Percentiles rank a stretch among this genome's conserved stretches.
Conservation (phyloP, 331 rosid species). For the Prunus yedoensis region DNA sequence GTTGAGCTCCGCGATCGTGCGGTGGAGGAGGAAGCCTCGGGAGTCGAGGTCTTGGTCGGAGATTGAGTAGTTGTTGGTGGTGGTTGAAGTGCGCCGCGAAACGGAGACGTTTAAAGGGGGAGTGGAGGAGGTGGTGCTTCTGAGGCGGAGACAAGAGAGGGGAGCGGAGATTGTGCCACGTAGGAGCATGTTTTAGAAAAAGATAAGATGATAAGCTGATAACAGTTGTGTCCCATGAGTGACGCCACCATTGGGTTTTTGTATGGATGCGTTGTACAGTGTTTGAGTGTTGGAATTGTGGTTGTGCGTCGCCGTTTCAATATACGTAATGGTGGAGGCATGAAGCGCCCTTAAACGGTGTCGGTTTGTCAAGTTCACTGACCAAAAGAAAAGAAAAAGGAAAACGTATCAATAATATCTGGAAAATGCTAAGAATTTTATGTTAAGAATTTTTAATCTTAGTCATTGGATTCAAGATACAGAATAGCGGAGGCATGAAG, state of each 20-base stretch:
- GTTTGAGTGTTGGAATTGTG: background rate
- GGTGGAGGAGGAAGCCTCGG: conserved; percentile 70
- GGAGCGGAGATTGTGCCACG: conserved; percentile 48
- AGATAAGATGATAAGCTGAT: background rate
- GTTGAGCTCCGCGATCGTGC: conserved; percentile 54
- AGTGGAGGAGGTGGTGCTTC: conserved; percentile 1
- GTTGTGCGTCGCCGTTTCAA: background rate
- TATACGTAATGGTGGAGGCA: too few species aligned
- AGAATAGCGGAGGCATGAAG: too few species aligned
- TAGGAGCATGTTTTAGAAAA: conserved; percentile 40
- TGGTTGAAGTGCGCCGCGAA: conserved; percentile 37
- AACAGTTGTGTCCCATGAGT: background rate
- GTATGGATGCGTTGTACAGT: background rate
- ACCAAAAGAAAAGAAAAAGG: too few species aligned
- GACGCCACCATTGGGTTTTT: background rate
- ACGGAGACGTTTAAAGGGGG: conserved; percentile 31
- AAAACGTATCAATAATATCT: too few species aligned
- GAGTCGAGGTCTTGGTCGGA: conserved; percentile 61
- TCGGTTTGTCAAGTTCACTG: background rate
- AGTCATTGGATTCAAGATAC: too few species aligned
- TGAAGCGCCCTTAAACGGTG: background rate
- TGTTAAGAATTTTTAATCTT: too few species aligned
- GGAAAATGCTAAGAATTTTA: too few species aligned
- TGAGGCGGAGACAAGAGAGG: conserved; percentile 28
- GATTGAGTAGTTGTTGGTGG: conserved; percentile 29